Base-by-base conservation (phyloP, 768 basidiomycete species). In the Galerina sulciceps region DNA sequence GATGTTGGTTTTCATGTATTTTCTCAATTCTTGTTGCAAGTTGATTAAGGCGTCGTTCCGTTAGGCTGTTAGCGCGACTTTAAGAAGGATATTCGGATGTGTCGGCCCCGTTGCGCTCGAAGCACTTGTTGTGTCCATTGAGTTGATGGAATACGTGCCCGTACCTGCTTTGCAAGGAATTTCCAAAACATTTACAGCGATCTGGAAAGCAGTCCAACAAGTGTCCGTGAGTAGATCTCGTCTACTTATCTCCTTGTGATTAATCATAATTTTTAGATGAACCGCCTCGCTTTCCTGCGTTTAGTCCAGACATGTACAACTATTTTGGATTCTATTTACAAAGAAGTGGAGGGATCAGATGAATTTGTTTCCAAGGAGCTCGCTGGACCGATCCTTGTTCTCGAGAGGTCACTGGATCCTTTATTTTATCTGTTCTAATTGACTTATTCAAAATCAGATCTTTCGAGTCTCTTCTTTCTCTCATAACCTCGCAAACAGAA, bases 231-330 rank as follows among this genome's bases (percentile, higher is more conserved):
- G 83, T 75, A 2, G 11, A n/a, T 23, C 15, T 53, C 26, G 50
- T n/a, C 51, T 49, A 36, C 11, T 17, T 51, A 34, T 36, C 50
- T 40, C 35, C 10, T 22, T 20, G 4, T 26, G 46, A 38, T 41
- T 31, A n/a, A 4, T 40, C 17, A 38, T 22, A 34, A n/a, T 26
- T 40, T 41, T 40, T 56, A 89, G 87, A 80, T 80, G 61, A 88
- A 89, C 63, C 80, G 85, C 14, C 72, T 85, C 2, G 80, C 83
- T 6, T 87, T 85, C 66, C 74, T 89, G 49, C 85, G 85, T 14
- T 75, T 89, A 9, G 83, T 84, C 0, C 82, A 86, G 62, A 84
- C 85, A 13, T 87, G 85, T 60, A 85, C 86, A 0, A 81, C 79
- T 6, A 78, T 85, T 20, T 74, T 89, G n/a, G 75, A 81, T 17